Percentiles rank a stretch among this genome's conserved stretches.
These are phyloP conservation scores for Rhodotorula kratochvilovae DNA, from an alignment of 768 basidiomycete species.

Conservation along the genomic window DNA sequence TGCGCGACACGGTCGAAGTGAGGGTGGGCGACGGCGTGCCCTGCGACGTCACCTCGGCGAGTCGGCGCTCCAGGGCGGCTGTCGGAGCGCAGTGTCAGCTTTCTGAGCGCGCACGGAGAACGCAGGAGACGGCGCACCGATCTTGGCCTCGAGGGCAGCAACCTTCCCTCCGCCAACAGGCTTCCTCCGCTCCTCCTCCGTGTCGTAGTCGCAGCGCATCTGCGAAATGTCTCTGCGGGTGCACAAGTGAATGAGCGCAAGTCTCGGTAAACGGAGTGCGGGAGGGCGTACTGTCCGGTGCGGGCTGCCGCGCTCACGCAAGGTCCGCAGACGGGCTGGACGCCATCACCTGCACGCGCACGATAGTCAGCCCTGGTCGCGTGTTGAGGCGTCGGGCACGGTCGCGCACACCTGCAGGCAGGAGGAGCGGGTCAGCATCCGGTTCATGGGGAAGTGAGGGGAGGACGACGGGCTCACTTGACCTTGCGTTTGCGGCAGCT, in stretches of 20 bases:
- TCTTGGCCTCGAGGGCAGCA: conserved; percentile 7
- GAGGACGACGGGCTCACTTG: background rate
- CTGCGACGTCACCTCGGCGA: background rate
- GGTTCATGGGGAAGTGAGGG: too few species aligned
- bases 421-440: background rate
- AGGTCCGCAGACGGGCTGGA: background rate
- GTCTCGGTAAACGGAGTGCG: background rate
- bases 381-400: background rate
- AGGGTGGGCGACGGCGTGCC: background rate
- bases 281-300: background rate
- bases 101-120: too few species aligned
- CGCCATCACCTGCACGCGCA: background rate
- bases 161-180: conserved; percentile 16
- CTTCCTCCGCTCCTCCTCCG: conserved; percentile 13
- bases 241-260: background rate
- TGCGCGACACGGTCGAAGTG: background rate
- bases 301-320: background rate
- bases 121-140: background rate
- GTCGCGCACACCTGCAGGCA: background rate
- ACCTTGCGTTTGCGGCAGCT: conserved; percentile 6
- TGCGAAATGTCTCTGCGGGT: background rate
- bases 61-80: background rate
- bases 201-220: background rate
- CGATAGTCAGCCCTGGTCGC: background rate
- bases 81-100: too few species aligned